Base-by-base conservation (phyloP, 495 filamentous ascomycete species). In the Hypoxylon perforatum region DNA sequence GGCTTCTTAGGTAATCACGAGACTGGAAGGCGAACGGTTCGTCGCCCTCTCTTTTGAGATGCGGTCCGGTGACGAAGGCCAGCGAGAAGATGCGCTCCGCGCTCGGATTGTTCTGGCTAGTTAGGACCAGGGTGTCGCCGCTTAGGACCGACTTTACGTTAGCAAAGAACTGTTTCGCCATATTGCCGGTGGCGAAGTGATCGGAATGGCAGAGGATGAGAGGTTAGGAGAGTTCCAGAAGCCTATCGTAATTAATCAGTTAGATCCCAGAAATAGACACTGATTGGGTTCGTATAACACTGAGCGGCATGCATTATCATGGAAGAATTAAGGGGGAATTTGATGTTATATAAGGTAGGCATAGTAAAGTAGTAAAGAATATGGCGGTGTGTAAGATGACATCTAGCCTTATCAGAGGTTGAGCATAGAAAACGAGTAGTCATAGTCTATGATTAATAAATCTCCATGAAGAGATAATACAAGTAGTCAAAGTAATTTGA, bases 141-240 rank as follows among this genome's bases (percentile, higher is more conserved):
- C 93, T 97, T 61, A 94, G 81, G 46, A 95, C 93, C 56, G 87
- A 90, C 84, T 99, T 99, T 73, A 98, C 94, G 69, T 90, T 94
- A 70, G 90, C 95, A 73, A 81, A 66, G 63, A 78, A 80, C 72
- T 84, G 69, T 58, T 75, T 77, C 18, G 77, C 64, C 75, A 80
- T 79, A 50, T 61, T 77, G 77, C 58, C 19, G 41, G 38, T 35
- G 48, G 58, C 33, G 47, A 60, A 57, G 42, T 25, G 36, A 33
- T 56, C 28, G 25, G 55, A 56, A 18, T 36, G 23, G 39, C 9
- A 3, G 33, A 35, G 55, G 12, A n/a, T 35, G 35, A 21, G 70
- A 25, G 61, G 60, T 70, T 58, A 56, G 69, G 51, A 66, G 21
- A 69, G 41, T 56, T 42, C 19, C 19, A 46, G 57, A 38, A 56